These are phyloP conservation scores for Orbilia brochopaga DNA, from an alignment of 2,329 filamentous ascomycete genomes.

Conservation along the genomic window DNA sequence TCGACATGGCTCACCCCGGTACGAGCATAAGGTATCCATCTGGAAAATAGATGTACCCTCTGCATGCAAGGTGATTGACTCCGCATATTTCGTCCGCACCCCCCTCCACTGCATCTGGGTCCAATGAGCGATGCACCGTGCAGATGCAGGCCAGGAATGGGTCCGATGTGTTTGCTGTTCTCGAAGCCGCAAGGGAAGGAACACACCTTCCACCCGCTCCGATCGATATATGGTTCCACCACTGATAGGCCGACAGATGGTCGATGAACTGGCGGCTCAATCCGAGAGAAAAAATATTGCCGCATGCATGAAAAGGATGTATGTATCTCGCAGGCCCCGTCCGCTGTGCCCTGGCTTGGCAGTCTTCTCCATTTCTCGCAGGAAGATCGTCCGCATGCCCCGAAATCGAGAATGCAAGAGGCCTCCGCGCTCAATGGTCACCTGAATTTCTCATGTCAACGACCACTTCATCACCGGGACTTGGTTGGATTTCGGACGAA, in stretches of 20 bases:
- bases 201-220: conserved; percentile 14
- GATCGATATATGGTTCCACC: conserved; percentile 35
- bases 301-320: not conserved
- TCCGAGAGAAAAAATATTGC: not conserved
- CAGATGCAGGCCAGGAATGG: conserved; percentile 44
- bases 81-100: conserved; percentile 33
- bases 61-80: conserved; percentile 51
- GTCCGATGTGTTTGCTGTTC: conserved; percentile 51
- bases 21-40: conserved; percentile 11
- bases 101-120: conserved; percentile 22
- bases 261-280: conserved; percentile 43
- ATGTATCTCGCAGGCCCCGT: not conserved
- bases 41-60: conserved; percentile 21
- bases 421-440: not conserved
- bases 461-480: conserved; percentile 7
- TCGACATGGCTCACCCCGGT: conserved; percentile 29
- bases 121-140: conserved; percentile 31
- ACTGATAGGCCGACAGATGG: conserved; percentile 48
- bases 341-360: not conserved
- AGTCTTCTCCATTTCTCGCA: not conserved
- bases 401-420: not conserved
- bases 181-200: conserved; percentile 37
- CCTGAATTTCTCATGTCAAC: not conserved
- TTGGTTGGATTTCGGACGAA: conserved; percentile 11
- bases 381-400: not conserved